These are phyloP conservation scores for Funneliformis mosseae DNA, from an alignment of 192 early-diverging fungal species.

Conservation along the genomic window DNA sequence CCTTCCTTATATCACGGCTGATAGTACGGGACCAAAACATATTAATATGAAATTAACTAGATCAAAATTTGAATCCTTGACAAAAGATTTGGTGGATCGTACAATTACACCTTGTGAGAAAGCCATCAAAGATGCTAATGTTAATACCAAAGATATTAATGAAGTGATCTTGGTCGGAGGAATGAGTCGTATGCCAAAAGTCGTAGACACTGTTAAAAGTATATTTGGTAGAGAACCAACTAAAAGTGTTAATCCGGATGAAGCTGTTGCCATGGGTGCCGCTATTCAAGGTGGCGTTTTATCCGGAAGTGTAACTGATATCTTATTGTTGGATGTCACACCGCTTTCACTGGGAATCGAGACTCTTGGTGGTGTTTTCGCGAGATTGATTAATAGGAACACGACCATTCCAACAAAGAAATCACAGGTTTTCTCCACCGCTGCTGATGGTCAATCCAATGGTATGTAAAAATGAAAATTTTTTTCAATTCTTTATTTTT, in stretches of 20 bases:
- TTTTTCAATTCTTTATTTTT: not conserved
- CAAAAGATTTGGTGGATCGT: slow-evolving; percentile 76
- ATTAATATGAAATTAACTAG: slow-evolving; percentile 95
- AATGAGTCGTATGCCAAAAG: slow-evolving; percentile 98
- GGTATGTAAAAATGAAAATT: not conserved
- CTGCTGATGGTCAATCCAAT: slow-evolving; percentile 96
- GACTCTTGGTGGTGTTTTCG: slow-evolving; percentile 97
- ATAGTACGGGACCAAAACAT: slow-evolving; percentile 91
- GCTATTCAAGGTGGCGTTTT: slow-evolving; percentile 98
- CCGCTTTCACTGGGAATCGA: slow-evolving; percentile 98
- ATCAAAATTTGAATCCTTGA: slow-evolving; percentile 84
- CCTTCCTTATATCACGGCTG: slow-evolving; percentile 93
- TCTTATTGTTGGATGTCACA: slow-evolving; percentile 96
- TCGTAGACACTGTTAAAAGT: slow-evolving; percentile 86
- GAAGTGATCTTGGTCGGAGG: slow-evolving; percentile 98
- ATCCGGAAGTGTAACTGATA: slow-evolving; percentile 93
- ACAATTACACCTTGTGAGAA: slow-evolving; percentile 93
- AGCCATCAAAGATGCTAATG: slow-evolving; percentile 94
- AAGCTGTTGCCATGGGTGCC: slow-evolving; percentile 98
- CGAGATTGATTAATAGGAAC: slow-evolving; percentile 94
- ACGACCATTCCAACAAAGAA: slow-evolving; percentile 99
- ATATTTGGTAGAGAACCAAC: slow-evolving; percentile 91
- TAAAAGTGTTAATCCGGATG: slow-evolving; percentile 98
- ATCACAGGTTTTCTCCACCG: slow-evolving; percentile 97
- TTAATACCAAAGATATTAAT: slow-evolving; percentile 78